Base-by-base conservation (phyloP, 306 rosid species). In the Quercus bicolor region DNA sequence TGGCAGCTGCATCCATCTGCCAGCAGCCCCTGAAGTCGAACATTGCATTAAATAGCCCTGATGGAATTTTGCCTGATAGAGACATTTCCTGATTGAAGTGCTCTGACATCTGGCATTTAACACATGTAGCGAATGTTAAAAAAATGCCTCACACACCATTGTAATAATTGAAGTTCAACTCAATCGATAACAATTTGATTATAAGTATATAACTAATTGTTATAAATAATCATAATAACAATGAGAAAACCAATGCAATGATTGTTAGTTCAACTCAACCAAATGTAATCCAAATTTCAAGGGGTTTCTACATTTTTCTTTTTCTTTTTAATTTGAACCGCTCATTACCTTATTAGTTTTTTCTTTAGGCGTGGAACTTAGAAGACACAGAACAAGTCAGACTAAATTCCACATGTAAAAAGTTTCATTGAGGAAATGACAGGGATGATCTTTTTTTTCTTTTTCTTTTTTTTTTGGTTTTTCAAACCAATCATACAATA, bases 51-150 rank as follows among this genome's bases (percentile, higher is more conserved):
- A 92, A 94, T 75, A 76, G 29, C 57, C 97, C 98, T 1, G 92
- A 85, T 13, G 98, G 98, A 75, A 94, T 94, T 78, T 94, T 94
- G 10, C 97, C 97, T 1, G 88, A 81, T 70, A 94, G 75, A 24
- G 89, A 85, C 55, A 88, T 55, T 19, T 88, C 89, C 77, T 86
- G 84, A 76, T 94, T 94, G 85, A 84, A 86, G 64, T 73, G 95
- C 88, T 91, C 95, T 11, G 97, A 91, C 98, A 94, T 94, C 98
- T 94, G 92, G 72, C 68, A 79, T 33, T 26, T 14, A 54, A 40
- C 71, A 84, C 74, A 76, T 18, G 75, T 24, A 16, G 2, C 23
- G 11, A n/a, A 59, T 4, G 3, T 52, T 56, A 19, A 59, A 68
- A 68, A 54, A 68, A 55, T 31, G 21, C 48, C 23, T 31, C 48